Percentiles rank a stretch among this genome's conserved stretches.
phyloP scores from a whole-genome alignment of 495 filamentous ascomycete species.

The Lophiotrema nucula region DNA sequence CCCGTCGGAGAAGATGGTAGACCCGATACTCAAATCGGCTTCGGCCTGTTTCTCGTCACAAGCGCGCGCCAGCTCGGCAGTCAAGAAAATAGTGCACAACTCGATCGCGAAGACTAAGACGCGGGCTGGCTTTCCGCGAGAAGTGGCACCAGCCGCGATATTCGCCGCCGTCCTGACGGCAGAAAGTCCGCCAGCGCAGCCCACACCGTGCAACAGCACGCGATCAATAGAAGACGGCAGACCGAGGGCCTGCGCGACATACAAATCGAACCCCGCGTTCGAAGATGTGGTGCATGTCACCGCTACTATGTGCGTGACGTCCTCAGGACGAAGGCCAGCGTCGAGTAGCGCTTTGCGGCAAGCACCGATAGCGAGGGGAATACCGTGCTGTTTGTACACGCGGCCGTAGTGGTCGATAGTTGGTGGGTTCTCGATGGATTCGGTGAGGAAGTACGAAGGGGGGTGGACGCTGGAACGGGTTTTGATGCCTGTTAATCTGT shows the following conservation, averaged over 20 bases:
- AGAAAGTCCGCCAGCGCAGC: constrained; percentile 57
- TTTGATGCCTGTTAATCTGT: constrained; percentile 7
- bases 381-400: constrained; percentile 57
- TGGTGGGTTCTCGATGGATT: constrained; percentile 40
- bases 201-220: constrained; percentile 61
- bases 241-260: constrained; percentile 55
- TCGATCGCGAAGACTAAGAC: constrained; percentile 58
- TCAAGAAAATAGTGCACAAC: neutral
- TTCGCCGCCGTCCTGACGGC: constrained; percentile 58
- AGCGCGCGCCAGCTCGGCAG: neutral
- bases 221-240: constrained; percentile 53
- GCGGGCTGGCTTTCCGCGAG: constrained; percentile 47
- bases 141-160: constrained; percentile 56
- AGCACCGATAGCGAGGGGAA: constrained; percentile 57
- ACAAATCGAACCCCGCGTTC: constrained; percentile 67
- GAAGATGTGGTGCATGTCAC: constrained; percentile 66
- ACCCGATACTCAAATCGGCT: neutral
- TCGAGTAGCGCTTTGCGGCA: constrained; percentile 59
- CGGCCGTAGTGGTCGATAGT: constrained; percentile 55
- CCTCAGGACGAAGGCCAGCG: constrained; percentile 46
- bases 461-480: neutral
- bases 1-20: neutral
- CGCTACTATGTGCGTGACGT: constrained; percentile 65
- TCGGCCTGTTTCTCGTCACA: neutral
- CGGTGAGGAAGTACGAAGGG: neutral